These are phyloP conservation scores for Naganishia antarctica DNA, from an alignment of 768 basidiomycete species.

Conservation along the genomic window DNA sequence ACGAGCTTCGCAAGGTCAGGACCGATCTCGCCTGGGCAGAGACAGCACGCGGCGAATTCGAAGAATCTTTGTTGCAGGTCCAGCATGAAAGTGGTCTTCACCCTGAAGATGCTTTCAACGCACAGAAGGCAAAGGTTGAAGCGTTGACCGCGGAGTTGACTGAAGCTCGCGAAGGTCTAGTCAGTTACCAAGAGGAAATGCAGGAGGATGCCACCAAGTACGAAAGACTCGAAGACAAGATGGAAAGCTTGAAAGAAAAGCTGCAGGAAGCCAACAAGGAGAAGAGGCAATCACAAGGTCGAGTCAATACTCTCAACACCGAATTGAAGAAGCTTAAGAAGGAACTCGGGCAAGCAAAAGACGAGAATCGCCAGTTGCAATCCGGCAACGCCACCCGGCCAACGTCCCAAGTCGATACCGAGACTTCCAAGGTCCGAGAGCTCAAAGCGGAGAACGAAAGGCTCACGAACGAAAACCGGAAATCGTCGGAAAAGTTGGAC, in stretches of 20 bases:
- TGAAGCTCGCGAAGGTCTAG: neutral
- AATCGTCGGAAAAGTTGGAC: neutral
- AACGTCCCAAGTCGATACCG: too few relatives aligned
- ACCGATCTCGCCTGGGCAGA: constrained; percentile 9
- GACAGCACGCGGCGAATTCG: neutral
- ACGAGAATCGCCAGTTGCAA: neutral
- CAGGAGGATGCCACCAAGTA: neutral
- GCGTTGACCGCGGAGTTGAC: neutral
- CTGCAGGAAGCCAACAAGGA: neutral
- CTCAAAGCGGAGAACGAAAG: neutral
- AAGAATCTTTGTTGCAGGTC: neutral
- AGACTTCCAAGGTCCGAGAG: neutral
- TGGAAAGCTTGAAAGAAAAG: neutral
- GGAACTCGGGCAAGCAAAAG: neutral
- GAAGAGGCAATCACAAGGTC: neutral
- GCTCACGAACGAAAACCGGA: neutral
- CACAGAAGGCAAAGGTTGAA: neutral
- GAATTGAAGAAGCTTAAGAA: constrained; percentile 7
- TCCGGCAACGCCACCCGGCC: too few relatives aligned
- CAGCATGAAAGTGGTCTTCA: neutral
- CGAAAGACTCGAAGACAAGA: neutral
- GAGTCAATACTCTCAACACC: neutral
- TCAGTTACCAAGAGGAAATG: neutral
- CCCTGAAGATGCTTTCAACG: neutral
- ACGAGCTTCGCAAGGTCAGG: neutral